Evolutionary conservation across 2,329 filamentous ascomycete species (phyloP).

Genomic region (Phaeosphaeriaceae sp.): DNA sequence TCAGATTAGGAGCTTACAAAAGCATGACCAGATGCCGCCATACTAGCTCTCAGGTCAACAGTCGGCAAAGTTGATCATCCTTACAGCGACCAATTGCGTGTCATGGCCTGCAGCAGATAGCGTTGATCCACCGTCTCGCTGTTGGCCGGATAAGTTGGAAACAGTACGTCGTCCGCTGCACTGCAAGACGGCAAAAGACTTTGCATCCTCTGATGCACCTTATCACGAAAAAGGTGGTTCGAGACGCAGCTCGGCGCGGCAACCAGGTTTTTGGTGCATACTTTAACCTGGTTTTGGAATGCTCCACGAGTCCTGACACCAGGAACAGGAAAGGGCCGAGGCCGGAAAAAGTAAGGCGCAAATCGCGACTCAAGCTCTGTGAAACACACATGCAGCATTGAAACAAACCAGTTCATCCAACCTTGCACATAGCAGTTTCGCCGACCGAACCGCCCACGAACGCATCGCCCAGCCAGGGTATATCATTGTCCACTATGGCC

Average conservation of each 20-base stretch:
- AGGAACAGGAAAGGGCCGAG: slow-evolving; percentile 11
- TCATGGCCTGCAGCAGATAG: not conserved
- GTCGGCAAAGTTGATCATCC: too few relatives aligned
- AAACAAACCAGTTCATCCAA: slow-evolving; percentile 25
- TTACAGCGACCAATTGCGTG: too few relatives aligned
- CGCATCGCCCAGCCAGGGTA: too few relatives aligned
- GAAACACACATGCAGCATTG: slow-evolving; percentile 25
- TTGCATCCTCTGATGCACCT: not conserved
- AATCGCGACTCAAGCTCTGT: slow-evolving; percentile 2
- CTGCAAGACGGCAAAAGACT: slow-evolving; percentile 8
- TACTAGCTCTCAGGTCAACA: too few relatives aligned
- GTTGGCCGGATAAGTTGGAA: slow-evolving; percentile 8
- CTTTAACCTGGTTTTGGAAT: slow-evolving; percentile 11
- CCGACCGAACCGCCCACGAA: not conserved
- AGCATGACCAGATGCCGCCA: too few relatives aligned
- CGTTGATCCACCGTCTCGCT: not conserved
- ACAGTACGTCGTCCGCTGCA: slow-evolving; percentile 7
- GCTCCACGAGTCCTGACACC: not conserved
- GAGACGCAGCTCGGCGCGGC: slow-evolving; percentile 7
- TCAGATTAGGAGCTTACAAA: too few relatives aligned
- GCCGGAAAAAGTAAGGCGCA: slow-evolving; percentile 14
- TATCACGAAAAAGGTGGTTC: slow-evolving; percentile 4
- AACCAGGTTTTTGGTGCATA: slow-evolving; percentile 16
- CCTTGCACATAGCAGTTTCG: slow-evolving; percentile 6
- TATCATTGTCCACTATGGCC: slow-evolving; percentile 17